A percentile compares a stretch with the other conserved stretches of the same genome.
Conservation (phyloP, 148 eudicot species). For the Hydrangea macrophylla region DNA sequence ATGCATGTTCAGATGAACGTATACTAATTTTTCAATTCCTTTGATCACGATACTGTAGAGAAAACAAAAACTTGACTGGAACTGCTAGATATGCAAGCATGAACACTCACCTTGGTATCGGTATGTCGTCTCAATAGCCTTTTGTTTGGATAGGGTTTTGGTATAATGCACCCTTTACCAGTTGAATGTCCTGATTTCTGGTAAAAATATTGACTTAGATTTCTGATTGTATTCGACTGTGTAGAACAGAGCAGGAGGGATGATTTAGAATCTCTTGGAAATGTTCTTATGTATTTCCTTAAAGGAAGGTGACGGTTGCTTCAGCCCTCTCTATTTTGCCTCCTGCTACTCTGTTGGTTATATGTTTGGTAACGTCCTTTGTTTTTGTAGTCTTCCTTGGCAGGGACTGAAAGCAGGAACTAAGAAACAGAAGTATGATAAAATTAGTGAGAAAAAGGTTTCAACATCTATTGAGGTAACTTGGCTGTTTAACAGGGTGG, state of each 20-base stretch:
- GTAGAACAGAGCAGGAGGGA: constrained; percentile 96
- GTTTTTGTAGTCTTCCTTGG: constrained; percentile 81
- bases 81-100: constrained; percentile 96
- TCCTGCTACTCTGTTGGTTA: not conserved
- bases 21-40: not conserved
- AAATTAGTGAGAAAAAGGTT: constrained; percentile 85
- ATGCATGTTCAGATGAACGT: not conserved
- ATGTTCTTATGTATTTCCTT: constrained; percentile 84
- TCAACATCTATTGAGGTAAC: constrained; percentile 93
- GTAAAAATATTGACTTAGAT: constrained; percentile 6
- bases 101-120: constrained; percentile 97
- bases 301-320: constrained; percentile 69
- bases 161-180: not conserved
- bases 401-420: constrained; percentile 94
- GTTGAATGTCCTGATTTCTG: not conserved
- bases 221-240: constrained; percentile 22
- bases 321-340: not conserved
- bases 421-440: constrained; percentile 93
- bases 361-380: constrained; percentile 14
- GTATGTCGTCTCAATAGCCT: constrained; percentile 30
- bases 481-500: constrained; percentile 4
- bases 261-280: constrained; percentile 97
- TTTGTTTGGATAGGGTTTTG: not conserved
- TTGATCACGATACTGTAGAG: constrained; percentile 46
- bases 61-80: constrained; percentile 94